These are phyloP conservation scores for Corylus americana DNA, from an alignment of 306 rosid species.

Conservation along the genomic window DNA sequence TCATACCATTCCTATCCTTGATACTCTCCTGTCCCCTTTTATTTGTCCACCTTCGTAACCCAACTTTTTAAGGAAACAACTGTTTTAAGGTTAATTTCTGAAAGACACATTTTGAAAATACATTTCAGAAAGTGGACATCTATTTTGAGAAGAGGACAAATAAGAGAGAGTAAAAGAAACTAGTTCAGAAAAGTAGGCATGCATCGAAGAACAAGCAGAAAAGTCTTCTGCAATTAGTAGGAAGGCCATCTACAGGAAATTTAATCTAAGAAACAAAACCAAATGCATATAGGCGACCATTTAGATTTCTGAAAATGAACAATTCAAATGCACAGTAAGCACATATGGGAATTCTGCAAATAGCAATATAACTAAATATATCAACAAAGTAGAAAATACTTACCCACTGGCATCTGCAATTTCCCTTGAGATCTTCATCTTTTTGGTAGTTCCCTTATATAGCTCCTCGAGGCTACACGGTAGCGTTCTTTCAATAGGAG, in stretches of 20 bases:
- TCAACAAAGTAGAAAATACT: constrained; percentile 22
- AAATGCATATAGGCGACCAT: neutral
- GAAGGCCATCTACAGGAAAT: neutral
- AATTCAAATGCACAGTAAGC: neutral
- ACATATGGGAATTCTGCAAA: neutral
- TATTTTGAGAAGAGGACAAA: neutral
- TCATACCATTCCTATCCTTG: neutral
- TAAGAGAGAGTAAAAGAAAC: neutral
- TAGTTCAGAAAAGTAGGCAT: neutral
- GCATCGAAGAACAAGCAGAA: neutral
- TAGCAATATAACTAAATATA: constrained; percentile 7
- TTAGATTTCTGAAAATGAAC: neutral
- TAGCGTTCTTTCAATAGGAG: constrained; percentile 58
- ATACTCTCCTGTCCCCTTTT: neutral
- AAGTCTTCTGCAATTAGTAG: neutral
- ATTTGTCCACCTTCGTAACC: neutral
- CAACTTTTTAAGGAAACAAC: neutral
- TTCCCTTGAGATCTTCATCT: constrained; percentile 82
- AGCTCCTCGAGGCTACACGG: constrained; percentile 86
- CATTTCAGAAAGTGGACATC: neutral
- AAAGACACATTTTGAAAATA: neutral
- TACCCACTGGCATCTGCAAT: constrained; percentile 87
- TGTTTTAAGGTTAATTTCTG: neutral
- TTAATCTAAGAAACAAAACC: neutral
- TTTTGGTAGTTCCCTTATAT: constrained; percentile 74